Percentiles rank a stretch among this genome's conserved stretches.
Evolutionary conservation across 305 asterid species (phyloP).

Genomic region (Plantago coronopus): DNA sequence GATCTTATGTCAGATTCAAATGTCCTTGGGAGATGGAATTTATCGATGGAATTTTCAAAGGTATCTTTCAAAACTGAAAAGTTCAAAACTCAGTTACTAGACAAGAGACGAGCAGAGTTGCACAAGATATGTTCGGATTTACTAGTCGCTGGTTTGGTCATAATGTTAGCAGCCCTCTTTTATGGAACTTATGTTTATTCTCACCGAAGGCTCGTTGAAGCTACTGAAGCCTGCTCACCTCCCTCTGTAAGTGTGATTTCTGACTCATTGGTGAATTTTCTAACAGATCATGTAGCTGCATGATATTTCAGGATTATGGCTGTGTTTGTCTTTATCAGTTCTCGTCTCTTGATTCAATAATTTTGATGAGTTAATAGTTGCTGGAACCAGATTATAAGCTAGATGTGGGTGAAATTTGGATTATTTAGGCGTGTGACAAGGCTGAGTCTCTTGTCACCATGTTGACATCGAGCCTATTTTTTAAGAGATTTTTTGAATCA

Average conservation of each 20-base stretch:
- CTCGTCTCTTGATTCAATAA: background rate
- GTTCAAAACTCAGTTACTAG: constrained; percentile 75
- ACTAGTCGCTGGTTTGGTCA: constrained; percentile 67
- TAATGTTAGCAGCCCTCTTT: constrained; percentile 59
- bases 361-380: background rate
- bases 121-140: constrained; percentile 69
- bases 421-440: too few relatives aligned
- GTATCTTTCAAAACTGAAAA: constrained; percentile 67
- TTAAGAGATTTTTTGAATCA: too few relatives aligned
- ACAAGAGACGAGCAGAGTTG: constrained; percentile 63
- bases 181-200: constrained; percentile 77
- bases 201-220: constrained; percentile 64
- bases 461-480: too few relatives aligned
- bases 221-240: constrained; percentile 71
- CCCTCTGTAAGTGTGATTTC: constrained; percentile 37
- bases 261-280: background rate
- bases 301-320: too few relatives aligned
- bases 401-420: too few relatives aligned
- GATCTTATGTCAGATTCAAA: constrained; percentile 52
- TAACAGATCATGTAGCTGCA: background rate
- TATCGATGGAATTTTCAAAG: constrained; percentile 77
- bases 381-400: too few relatives aligned
- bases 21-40: constrained; percentile 64
- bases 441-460: too few relatives aligned
- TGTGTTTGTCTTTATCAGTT: too few relatives aligned